These are phyloP conservation scores for Nakaseomyces delphensis DNA, from an alignment of 1,139 yeast species.

Conservation along the genomic window DNA sequence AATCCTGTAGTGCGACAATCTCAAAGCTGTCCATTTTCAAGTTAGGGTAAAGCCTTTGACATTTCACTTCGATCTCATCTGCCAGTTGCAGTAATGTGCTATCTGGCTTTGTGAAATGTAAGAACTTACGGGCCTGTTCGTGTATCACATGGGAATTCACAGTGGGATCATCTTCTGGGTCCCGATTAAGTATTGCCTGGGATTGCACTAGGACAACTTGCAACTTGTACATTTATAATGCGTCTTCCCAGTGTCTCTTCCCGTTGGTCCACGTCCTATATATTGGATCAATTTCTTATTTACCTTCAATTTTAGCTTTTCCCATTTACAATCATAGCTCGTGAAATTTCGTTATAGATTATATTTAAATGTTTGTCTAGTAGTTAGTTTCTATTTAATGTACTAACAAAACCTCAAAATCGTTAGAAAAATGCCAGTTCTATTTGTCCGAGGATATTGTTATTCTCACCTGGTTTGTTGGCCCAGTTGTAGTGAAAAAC, in stretches of 20 bases:
- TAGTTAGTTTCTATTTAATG: too few species aligned
- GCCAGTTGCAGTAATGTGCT: slow-evolving; percentile 41
- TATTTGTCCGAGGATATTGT: too few species aligned
- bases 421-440: too few species aligned
- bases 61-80: slow-evolving; percentile 43
- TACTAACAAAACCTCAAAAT: too few species aligned
- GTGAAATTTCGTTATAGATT: background rate
- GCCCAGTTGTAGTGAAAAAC: too few species aligned
- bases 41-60: slow-evolving; percentile 49
- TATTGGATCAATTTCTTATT: background rate
- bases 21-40: slow-evolving; percentile 31
- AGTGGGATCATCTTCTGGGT: background rate
- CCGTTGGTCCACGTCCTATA: background rate
- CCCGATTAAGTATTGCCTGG: too few species aligned
- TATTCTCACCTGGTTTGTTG: too few species aligned
- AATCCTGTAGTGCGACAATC: slow-evolving; percentile 54
- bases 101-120: slow-evolving; percentile 48
- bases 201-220: slow-evolving; percentile 4
- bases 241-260: background rate
- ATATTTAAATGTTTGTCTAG: too few species aligned
- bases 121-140: slow-evolving; percentile 35
- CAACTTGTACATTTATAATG: slow-evolving; percentile 2
- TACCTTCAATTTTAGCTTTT: background rate
- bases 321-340: background rate
- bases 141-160: background rate